Conservation (phyloP, 768 basidiomycete genomes). For the Lyophyllum semitale region DNA sequence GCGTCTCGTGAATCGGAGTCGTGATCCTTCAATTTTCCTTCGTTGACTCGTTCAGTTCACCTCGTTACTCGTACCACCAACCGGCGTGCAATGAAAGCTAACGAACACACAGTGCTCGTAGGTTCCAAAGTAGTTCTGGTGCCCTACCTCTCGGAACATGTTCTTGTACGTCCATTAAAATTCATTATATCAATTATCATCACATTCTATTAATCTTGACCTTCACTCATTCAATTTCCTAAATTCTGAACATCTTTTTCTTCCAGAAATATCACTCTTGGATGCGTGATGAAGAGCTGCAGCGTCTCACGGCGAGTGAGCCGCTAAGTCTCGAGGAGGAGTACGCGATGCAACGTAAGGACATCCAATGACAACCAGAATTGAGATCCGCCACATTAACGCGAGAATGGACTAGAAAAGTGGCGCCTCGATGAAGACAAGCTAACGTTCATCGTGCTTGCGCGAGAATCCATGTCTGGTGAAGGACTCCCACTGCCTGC, state of each 20-base stretch:
- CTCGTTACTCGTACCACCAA: no score
- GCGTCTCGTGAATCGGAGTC: no score
- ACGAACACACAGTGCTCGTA: constrained; percentile 64
- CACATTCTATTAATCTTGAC: not conserved
- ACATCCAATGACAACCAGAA: not conserved
- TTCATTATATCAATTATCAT: not conserved
- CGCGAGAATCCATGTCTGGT: constrained; percentile 31
- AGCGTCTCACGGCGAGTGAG: constrained; percentile 82
- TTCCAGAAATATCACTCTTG: constrained; percentile 83
- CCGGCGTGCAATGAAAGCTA: constrained; percentile 54
- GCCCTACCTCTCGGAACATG: constrained; percentile 70
- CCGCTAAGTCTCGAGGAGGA: constrained; percentile 80
- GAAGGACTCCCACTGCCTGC: not conserved
- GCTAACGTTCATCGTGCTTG: constrained; percentile 88
- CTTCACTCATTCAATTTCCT: constrained; percentile 4
- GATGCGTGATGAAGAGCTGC: constrained; percentile 80
- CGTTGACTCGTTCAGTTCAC: no score
- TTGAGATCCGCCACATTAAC: not conserved
- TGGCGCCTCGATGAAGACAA: constrained; percentile 91
- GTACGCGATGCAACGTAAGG: constrained; percentile 83
- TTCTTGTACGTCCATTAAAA: constrained; percentile 35
- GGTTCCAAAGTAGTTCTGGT: constrained; percentile 74
- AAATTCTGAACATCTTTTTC: not conserved
- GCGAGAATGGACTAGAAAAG: constrained; percentile 50
- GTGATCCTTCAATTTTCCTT: no score